Evolutionary conservation across 2,329 filamentous ascomycete genomes (phyloP), one percentile per base, ranked within the genome.

Genomic region (Lasiodiplodia gonubiensis): DNA sequence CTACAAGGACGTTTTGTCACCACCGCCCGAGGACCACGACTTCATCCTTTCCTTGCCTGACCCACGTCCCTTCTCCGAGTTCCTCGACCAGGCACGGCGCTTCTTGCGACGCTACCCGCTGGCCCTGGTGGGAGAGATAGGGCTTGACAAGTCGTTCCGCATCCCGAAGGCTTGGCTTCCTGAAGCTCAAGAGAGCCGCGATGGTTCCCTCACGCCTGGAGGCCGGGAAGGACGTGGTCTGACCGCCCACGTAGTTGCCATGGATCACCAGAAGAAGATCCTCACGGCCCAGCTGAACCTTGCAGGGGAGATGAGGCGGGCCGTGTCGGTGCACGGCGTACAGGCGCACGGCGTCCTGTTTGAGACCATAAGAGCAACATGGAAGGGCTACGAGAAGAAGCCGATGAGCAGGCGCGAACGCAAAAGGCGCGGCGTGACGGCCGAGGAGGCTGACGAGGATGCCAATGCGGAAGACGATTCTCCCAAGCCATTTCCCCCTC

Each of bases 41-140:
- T 86, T 88, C 64, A 77, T 88, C 46, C 72, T 79, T 4, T 73
- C 80, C 6, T 83, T 93, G 0, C 89, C 90, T 1, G 80, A 85
- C 14, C 90, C 91, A 0, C 79, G 77, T 2, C 82, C 89, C 0
- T 81, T 93, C 23, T 88, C 86, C 0, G 70, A 80, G 10, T 88
- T 90, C 71, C 75, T 92, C 4, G 70, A 77, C 1, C 81, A 88
- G 70, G 90, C 89, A 0, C 83, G 84, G 11, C 70, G 71, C 4
- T 83, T 86, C 27, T 83, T 94, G 1, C 74, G 82, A 18, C 78
- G 81, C 2, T 84, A 89, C 64, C 90, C 89, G 2, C 74, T 84
- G 5, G 90, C 91, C 1, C 83, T 94, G 0, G 82, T 95, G 1
- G 92, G 92, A 21, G 92, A 95, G 78, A 85, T 94, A 33, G 92